Evolutionary conservation across 805 yeast species (phyloP), one percentile per base, ranked within the genome.

Genomic region (Maudiozyma pseudohumilis): DNA sequence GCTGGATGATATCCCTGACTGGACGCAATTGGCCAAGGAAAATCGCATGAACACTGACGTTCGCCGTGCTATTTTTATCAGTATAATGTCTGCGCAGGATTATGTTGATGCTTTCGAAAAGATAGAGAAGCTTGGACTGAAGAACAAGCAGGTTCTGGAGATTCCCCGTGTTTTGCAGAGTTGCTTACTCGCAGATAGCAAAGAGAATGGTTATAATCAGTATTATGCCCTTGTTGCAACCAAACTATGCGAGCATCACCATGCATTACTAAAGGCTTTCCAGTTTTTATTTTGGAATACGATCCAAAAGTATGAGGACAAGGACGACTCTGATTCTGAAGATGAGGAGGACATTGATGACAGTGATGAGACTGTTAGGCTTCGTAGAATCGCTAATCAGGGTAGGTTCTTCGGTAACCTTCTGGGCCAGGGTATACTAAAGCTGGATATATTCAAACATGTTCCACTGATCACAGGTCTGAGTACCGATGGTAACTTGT

Each of bases 21-120:
- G 96, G 96, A 60, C 78, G 52, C 88, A 80, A 43, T 65, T 92
- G 27, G 97, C 98, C 3, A 73, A 72, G 46, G 66, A 75, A 28
- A 95, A 88, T 53, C 65, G 97, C 45, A 88, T 92, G 94, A 92
- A 94, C 59, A 89, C 97, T 0, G 96, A 88, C 55, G 73, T 92
- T 25, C 78, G 98, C 61, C 71, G 96, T 38, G 96, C 97, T 1
- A 80, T 92, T 13, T 92, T 92, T 52, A 77, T 94, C 18, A 85
- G 95, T 26, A 77, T 92, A 7, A 88, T 94, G 96, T 87, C 96
- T 3, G 92, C 96, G 4, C 80, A 80, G 46, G 98, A 92, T 58
- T 92, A 74, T 50, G 66, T 85, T 53, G 96, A 92, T 59, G 94
- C 96, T 0, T 77, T 77, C 47, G 74, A 81, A 13, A 81, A 87